Conservation (phyloP, 2,329 filamentous ascomycete species). For the Calonectria montana region DNA sequence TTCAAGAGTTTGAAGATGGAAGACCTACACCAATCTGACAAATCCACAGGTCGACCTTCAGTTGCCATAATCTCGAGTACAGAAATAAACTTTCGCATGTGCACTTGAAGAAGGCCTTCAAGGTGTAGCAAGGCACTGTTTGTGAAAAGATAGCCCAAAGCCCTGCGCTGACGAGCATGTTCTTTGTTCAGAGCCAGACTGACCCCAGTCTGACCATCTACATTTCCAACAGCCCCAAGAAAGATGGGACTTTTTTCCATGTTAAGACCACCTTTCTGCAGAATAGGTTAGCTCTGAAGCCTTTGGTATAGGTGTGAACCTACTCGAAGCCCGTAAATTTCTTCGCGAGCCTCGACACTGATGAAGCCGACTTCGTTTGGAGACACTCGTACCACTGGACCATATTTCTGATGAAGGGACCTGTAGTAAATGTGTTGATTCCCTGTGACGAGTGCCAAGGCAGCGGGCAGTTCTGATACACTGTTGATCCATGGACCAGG, state of each 20-base stretch:
- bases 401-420: neutral
- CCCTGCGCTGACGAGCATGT: neutral
- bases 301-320: neutral
- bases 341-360: neutral
- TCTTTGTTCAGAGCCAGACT: neutral
- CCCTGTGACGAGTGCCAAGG: neutral
- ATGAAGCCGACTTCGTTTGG: conserved; percentile 9
- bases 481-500: neutral
- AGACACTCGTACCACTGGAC: conserved; percentile 2
- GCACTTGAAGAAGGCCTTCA: neutral
- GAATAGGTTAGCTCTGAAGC: neutral
- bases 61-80: neutral
- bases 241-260: conserved; percentile 1
- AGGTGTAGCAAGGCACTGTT: neutral
- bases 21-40: neutral
- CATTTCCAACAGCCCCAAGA: neutral
- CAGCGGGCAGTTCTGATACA: neutral
- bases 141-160: neutral
- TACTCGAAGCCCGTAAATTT: neutral
- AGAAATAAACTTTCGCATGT: neutral
- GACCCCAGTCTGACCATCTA: neutral
- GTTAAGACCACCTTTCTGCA: neutral
- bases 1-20: neutral
- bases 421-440: neutral
- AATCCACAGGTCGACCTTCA: neutral